These are phyloP conservation scores for Blastobotrys americana DNA, from an alignment of 805 yeast species.

Conservation along the genomic window DNA sequence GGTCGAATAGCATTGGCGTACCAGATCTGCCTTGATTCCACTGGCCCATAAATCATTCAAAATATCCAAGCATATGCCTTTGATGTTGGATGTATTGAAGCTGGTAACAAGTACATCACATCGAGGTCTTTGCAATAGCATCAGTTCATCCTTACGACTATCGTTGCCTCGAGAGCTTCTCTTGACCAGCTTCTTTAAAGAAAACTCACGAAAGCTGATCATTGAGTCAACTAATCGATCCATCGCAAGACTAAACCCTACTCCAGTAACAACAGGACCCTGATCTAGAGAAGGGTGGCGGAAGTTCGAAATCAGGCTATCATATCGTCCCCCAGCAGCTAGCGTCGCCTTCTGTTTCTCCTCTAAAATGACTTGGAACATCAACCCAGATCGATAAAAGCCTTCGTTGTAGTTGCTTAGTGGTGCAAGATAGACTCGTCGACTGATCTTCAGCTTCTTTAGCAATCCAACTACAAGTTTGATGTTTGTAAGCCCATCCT, in stretches of 20 bases:
- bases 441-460: conserved; percentile 51
- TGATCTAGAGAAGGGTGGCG: conserved; percentile 46
- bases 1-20: conserved; percentile 29
- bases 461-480: conserved; percentile 48
- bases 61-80: conserved; percentile 56
- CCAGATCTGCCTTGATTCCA: conserved; percentile 73
- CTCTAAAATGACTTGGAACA: conserved; percentile 81
- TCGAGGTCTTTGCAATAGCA: conserved; percentile 46
- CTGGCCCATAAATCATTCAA: conserved; percentile 62
- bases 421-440: conserved; percentile 63
- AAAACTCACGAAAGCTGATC: conserved; percentile 24
- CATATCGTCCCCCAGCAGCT: conserved; percentile 95
- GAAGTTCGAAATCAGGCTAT: conserved; percentile 57
- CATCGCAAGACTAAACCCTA: conserved; percentile 81
- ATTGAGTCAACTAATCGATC: conserved; percentile 52
- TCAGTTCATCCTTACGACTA: conserved; percentile 29
- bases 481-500: conserved; percentile 56
- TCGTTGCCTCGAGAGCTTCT: conserved; percentile 16
- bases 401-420: conserved; percentile 74
- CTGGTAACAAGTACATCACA: conserved; percentile 80
- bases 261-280: conserved; percentile 49
- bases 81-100: conserved; percentile 48
- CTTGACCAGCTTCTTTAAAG: conserved; percentile 14
- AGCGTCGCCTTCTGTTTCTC: conserved; percentile 40
- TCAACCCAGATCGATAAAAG: conserved; percentile 72